Evolutionary conservation across 73 alveolate genomes (phyloP).

Genomic region (Paraurostyla sp.): DNA sequence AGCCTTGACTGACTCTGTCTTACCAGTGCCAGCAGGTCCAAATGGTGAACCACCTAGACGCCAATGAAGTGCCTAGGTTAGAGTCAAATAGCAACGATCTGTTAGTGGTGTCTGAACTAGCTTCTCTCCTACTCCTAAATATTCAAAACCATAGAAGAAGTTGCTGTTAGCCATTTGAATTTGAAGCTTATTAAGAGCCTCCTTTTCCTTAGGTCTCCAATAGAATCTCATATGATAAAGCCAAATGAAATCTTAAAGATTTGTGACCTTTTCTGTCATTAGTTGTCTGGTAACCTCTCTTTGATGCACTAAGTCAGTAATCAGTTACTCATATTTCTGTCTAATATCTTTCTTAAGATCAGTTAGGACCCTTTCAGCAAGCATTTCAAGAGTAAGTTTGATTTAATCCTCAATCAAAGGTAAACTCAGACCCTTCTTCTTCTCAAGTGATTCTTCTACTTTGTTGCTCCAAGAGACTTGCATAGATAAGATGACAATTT

Average conservation of each 20-base stretch:
- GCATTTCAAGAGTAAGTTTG: constrained; percentile 88
- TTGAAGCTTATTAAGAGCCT: constrained; percentile 91
- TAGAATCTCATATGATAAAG: constrained; percentile 99
- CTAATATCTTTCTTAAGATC: constrained; percentile 97
- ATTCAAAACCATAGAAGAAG: constrained; percentile 99
- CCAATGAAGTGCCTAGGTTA: constrained; percentile 98
- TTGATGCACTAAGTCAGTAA: constrained; percentile 99
- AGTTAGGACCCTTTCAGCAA: constrained; percentile 98
- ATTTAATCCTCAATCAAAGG: constrained; percentile 90
- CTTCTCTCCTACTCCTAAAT: constrained; percentile 98
- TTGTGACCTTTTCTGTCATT: constrained; percentile 81
- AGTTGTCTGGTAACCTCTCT: constrained; percentile 98
- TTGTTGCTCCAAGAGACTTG: constrained; percentile 96
- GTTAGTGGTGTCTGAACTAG: constrained; percentile 98
- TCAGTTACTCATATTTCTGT: constrained; percentile 98
- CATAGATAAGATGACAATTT: constrained; percentile 94
- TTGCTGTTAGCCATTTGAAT: constrained; percentile 98
- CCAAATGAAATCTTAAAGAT: constrained; percentile 97
- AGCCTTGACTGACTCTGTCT: constrained; percentile 99
- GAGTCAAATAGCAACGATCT: constrained; percentile 97
- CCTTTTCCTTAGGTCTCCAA: constrained; percentile 96
- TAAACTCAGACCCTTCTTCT: constrained; percentile 70
- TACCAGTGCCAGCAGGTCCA: constrained; percentile 99
- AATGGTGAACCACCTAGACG: constrained; percentile 99
- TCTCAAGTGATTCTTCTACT: constrained; percentile 91